Evolutionary conservation across 208 protist species (phyloP), one percentile per base, ranked within the genome.

Genomic region (Sergeia podlipaevii): DNA sequence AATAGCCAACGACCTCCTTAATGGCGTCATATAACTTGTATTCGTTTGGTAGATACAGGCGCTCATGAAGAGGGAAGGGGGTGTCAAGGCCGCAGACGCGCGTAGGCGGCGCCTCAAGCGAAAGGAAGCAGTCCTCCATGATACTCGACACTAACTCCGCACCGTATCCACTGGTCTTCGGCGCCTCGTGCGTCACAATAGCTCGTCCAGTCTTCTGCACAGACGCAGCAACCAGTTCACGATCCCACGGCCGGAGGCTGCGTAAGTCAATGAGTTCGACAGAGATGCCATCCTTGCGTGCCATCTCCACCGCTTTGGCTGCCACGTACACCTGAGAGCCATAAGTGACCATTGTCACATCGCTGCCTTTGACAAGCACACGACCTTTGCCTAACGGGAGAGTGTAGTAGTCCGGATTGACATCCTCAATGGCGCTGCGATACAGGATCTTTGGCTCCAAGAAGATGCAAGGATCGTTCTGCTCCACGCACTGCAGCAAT

Each of bases 391-490:
- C 84, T 11, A 99, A 67, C 1, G 95, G 93, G n/a, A 98, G 58
- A 24, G 77, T 83, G 70, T 97, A 99, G 67, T 97, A 90, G 30
- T 75, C 91, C 17, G 87, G 72, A 45, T 98, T 97, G 18, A 99
- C 97, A 33, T 89, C 43, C 56, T 96, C 87, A 6, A 84, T 73
- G n/a, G 83, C 55, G n/a, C 81, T 80, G 48, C 97, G 81, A 58
- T 98, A 98, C 5, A 98, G 67, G 29, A 89, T 75, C 70, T 99
- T 99, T 18, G 97, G 97, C 77, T 99, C 97, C 41, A 99, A 96
- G 74, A 99, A 98, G 26, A 99, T 42, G 34, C 96, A 96, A 24
- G 96, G 94, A 69, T 98, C 91, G 39, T 77, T 68, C 43, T 97
- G 81, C 34, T 95, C 72, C 34, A 98, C 92, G 50, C 85, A 97